Evolutionary conservation across 2,329 filamentous ascomycete genomes (phyloP), one percentile per base, ranked within the genome.

Genomic region (Aspergillus flavus): DNA sequence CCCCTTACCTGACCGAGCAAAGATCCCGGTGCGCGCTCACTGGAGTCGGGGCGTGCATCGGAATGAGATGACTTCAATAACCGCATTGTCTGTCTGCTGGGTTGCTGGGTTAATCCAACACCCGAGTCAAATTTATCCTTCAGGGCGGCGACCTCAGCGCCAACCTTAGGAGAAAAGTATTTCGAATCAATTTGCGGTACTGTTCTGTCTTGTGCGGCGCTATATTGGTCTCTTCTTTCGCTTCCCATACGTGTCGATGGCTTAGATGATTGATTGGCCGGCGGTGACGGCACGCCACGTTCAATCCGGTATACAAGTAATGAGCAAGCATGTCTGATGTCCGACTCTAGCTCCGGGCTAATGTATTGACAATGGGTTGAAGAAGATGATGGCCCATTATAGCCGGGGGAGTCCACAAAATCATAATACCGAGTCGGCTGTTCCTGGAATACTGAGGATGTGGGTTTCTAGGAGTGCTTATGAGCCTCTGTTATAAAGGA

Each of bases 291-390:
- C 30, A 67, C 58, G 7, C 68, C 72, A 58, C 68, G 71, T 48
- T 75, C 72, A 62, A 75, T 74, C 55, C 73, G 72, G 57, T 70
- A 71, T 19, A 66, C 61, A 28, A 73, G 75, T 57, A 74, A 68
- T 26, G 69, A 70, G 61, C 79, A 80, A 19, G 77, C 67, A 55
- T 75, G 69, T 62, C 74, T 73, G 39, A 80, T 62, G 52, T 79
- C 70, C 2, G 66, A 71, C 59, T 79, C 77, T 5, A 79, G 56
- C 26, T 75, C 71, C 7, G 71, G 69, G 3, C 71, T 65, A 16
- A 81, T 69, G 2, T 71, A 59, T 63, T 74, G 78, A 28, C 78
- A 74, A 14, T 73, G 67, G 23, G 79, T 73, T 26, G 78, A 61
- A 4, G 75, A 72, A 3, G 76, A 75, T 4, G 64, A 60, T 5